Percentiles rank a stretch among this genome's conserved stretches.
phyloP scores from a whole-genome alignment of 179 eudicot genomes.

The Vitellaria paradoxa region DNA sequence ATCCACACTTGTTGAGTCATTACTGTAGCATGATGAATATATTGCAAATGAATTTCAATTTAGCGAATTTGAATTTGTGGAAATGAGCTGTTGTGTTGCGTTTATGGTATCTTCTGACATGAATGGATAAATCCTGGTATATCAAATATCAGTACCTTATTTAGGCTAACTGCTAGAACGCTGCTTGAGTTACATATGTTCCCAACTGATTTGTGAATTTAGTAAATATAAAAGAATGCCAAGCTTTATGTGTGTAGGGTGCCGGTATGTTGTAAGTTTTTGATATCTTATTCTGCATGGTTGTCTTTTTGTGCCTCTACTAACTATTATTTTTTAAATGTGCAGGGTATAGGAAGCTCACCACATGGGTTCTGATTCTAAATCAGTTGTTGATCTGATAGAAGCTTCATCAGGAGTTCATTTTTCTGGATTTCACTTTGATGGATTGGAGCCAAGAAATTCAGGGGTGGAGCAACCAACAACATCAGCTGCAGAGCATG shows the following conservation, averaged over 20 bases:
- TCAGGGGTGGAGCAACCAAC: slow-evolving; percentile 57
- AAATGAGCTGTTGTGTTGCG: neutral
- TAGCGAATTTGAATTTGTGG: neutral
- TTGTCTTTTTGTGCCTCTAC: neutral
- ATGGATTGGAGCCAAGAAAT: slow-evolving; percentile 44
- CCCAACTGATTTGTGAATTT: neutral
- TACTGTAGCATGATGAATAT: neutral
- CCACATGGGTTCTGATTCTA: slow-evolving; percentile 80
- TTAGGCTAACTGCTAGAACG: neutral
- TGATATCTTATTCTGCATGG: neutral
- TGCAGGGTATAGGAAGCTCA: slow-evolving; percentile 17
- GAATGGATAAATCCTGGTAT: too few relatives aligned
- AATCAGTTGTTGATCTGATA: slow-evolving; percentile 70
- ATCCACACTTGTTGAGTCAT: neutral
- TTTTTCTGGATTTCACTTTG: slow-evolving; percentile 94
- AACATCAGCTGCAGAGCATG: slow-evolving; percentile 55
- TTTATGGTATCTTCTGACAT: too few relatives aligned
- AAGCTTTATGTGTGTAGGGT: neutral
- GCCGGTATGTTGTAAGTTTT: neutral
- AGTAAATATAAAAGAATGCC: too few relatives aligned
- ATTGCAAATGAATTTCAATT: neutral
- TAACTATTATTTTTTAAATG: neutral
- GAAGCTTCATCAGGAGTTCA: slow-evolving; percentile 88
- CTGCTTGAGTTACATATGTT: neutral
- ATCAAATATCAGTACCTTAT: neutral